A percentile compares a stretch with the other conserved stretches of the same genome.
Evolutionary conservation across 495 filamentous ascomycete species (phyloP).

Genomic region (Aspergillus funiculosus): DNA sequence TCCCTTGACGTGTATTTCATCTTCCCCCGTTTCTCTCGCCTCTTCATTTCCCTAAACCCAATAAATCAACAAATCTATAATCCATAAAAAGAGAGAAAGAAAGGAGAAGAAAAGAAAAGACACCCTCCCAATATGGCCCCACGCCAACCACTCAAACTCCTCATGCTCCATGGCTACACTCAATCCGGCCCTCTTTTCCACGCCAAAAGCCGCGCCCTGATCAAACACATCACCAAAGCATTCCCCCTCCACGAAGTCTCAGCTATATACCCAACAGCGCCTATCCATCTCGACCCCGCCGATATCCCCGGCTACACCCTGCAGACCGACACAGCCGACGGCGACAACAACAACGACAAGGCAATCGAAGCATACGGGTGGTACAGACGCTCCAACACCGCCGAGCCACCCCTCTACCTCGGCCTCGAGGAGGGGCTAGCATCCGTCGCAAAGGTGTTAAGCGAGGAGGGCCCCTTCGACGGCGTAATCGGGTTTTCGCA

Average conservation of each 20-base stretch:
- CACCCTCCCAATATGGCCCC: conserved; percentile 9
- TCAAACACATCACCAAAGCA: conserved; percentile 71
- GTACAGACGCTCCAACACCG: conserved; percentile 60
- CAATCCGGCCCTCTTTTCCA: conserved; percentile 85
- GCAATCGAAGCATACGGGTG: conserved; percentile 70
- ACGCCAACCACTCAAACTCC: conserved; percentile 45
- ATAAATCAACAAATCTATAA: too few relatives aligned
- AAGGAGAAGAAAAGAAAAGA: too few relatives aligned
- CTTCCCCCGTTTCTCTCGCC: not conserved
- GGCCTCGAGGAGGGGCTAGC: conserved; percentile 60
- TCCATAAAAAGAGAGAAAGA: too few relatives aligned
- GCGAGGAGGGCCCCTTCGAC: conserved; percentile 57
- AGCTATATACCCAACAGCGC: conserved; percentile 49
- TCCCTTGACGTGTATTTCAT: not conserved
- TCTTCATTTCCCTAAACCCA: not conserved
- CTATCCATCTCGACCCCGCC: conserved; percentile 51
- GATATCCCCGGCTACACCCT: conserved; percentile 68
- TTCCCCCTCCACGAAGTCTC: conserved; percentile 53
- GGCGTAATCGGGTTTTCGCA: conserved; percentile 74
- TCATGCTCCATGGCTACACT: conserved; percentile 71
- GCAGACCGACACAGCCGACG: conserved; percentile 6
- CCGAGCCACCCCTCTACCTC: conserved; percentile 51
- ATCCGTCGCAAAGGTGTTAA: conserved; percentile 52
- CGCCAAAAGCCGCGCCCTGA: conserved; percentile 80
- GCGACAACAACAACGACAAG: conserved; percentile 24